Evolutionary conservation across 163 green algal species (phyloP).

Genomic region (Scenedesmus sp.): DNA sequence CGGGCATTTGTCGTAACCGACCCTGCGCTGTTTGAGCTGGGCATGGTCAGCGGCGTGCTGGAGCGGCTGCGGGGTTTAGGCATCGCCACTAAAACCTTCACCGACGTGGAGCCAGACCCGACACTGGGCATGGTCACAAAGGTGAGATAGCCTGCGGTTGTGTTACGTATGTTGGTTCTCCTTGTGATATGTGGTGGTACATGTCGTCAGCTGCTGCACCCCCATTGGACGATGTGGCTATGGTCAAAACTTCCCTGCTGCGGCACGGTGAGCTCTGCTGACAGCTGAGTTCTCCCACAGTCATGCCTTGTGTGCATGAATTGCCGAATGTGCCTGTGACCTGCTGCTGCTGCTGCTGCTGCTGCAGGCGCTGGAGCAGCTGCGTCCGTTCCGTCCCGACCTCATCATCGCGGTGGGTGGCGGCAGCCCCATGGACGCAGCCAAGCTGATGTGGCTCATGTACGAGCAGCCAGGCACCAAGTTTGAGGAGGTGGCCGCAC

Average conservation of each 20-base stretch:
- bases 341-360: background rate
- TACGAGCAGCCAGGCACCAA: constrained; percentile 80
- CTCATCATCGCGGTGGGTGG: constrained; percentile 80
- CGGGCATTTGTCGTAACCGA: constrained; percentile 78
- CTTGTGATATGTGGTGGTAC: no score
- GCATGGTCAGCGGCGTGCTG: constrained; percentile 43
- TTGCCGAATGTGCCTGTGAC: no score
- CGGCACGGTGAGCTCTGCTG: no score
- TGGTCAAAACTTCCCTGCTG: no score
- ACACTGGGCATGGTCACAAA: constrained; percentile 43
- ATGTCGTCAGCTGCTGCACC: no score
- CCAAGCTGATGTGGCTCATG: constrained; percentile 74
- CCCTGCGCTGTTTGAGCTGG: constrained; percentile 74
- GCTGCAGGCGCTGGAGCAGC: constrained; percentile 62
- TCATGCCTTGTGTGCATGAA: no score
- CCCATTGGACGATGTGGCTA: no score
- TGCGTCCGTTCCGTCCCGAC: constrained; percentile 75
- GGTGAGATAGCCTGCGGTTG: constrained; percentile 63
- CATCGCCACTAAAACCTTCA: constrained; percentile 61
- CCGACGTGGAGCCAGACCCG: constrained; percentile 35
- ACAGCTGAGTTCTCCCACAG: no score
- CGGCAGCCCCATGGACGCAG: constrained; percentile 75
- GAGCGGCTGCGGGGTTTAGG: constrained; percentile 30
- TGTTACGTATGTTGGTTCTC: constrained; percentile 47
- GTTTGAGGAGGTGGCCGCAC: constrained; percentile 74